Conservation (phyloP, 75 land plant species). For the Isoetes taiwanensis region DNA sequence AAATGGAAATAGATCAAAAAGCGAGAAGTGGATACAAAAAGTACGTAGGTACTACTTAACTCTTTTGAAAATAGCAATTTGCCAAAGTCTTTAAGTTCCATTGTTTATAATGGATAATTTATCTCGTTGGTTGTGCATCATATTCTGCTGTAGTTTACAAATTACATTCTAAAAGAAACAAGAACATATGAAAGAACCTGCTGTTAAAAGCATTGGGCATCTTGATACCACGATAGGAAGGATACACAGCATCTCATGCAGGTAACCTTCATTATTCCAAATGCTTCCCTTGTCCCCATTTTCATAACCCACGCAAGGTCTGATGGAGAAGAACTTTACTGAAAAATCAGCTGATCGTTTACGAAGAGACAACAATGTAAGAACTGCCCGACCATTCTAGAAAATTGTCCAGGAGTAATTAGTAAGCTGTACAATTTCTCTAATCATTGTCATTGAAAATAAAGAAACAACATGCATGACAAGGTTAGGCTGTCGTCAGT, state of each 20-base stretch:
- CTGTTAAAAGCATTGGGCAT: slow-evolving; percentile 22
- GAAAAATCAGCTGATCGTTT: slow-evolving; percentile 15
- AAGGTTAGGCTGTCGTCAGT: too few species aligned
- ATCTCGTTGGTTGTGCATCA: too few species aligned
- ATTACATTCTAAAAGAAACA: not conserved
- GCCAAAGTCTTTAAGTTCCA: too few species aligned
- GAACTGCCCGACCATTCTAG: slow-evolving; percentile 24
- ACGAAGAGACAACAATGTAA: slow-evolving; percentile 21
- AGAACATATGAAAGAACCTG: slow-evolving; percentile 29
- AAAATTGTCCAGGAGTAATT: too few species aligned
- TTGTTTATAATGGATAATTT: too few species aligned
- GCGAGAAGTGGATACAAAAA: too few species aligned
- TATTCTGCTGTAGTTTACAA: not conserved
- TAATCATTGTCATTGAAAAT: too few species aligned
- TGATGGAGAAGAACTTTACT: slow-evolving; percentile 3
- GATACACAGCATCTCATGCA: slow-evolving; percentile 22
- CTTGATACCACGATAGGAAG: slow-evolving; percentile 32
- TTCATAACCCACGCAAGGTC: not conserved
- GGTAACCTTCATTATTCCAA: slow-evolving; percentile 23
- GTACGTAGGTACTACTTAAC: too few species aligned
- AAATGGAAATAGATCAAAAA: too few species aligned
- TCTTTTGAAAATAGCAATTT: too few species aligned
- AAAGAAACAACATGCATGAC: too few species aligned
- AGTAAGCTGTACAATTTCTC: too few species aligned
- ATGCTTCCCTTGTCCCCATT: slow-evolving; percentile 21